Evolutionary conservation across 208 protist species (phyloP), one percentile per base, ranked within the genome.

Genomic region (Hexamita inflata): DNA sequence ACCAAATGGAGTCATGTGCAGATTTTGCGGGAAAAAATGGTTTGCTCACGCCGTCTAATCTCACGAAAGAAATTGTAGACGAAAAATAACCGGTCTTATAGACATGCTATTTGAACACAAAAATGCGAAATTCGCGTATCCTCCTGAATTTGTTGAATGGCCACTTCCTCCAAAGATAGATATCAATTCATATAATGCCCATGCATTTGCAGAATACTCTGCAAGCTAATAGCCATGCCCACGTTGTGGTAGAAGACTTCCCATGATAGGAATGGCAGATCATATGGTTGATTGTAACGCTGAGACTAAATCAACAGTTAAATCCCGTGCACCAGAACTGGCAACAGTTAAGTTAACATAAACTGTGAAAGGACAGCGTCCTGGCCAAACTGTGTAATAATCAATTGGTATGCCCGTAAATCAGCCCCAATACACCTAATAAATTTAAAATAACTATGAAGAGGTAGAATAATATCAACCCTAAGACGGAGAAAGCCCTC

Each of bases 21-120:
- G 64, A 30, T 70, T 42, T 38, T 70, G 64, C 35, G 64, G 64
- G 4, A n/a, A 38, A 49, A n/a, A 38, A 40, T 70, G 64, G 64
- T 70, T 70, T n/a, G 42, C 11, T 15, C 64, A 70, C n/a, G 64
- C 11, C 38, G 42, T 70, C 7, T 4, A 45, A n/a, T 9, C 38
- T 70, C 64, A 70, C n/a, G 64, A 70, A 38, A 70, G 42, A 49
- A 70, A 70, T 34, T 70, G 64, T 34, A 40, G 64, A 40, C 64
- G 11, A 15, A 70, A 70, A 38, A 57, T 40, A 19, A 9, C 42
- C 15, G 15, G 11, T 11, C 11, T 38, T 4, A 45, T 70, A 4
- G 38, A 70, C 24, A 34, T 70, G 15, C 64, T 70, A 24, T n/a
- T 45, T 9, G 9, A 45, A 40, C 2, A 34, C 11, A n/a, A n/a